Evolutionary conservation across 2,329 filamentous ascomycete species (phyloP).

Genomic region (Cercospora beticola): DNA sequence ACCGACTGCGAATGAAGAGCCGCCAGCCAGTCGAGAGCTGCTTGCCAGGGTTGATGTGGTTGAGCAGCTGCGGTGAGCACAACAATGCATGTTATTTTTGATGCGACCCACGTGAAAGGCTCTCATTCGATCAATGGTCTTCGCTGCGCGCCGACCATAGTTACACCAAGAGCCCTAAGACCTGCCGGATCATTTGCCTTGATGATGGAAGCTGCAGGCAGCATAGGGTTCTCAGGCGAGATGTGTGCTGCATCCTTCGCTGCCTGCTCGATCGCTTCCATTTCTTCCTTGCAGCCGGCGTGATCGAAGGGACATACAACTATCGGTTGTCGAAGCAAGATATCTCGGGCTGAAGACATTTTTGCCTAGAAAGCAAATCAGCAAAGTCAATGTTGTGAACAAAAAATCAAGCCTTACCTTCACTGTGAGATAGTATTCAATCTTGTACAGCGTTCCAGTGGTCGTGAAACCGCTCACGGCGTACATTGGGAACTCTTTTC

Average conservation of each 20-base stretch:
- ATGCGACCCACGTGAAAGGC: neutral
- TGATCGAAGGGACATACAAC: conserved; percentile 95
- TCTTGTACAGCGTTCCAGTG: conserved; percentile 91
- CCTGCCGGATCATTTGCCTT: conserved; percentile 70
- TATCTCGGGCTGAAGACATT: conserved; percentile 83
- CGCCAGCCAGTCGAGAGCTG: neutral
- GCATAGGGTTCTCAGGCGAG: conserved; percentile 84
- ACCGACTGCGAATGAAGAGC: neutral
- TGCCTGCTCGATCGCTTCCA: conserved; percentile 96
- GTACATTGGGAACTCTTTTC: conserved; percentile 85
- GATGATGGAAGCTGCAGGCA: conserved; percentile 83
- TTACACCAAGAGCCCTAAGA: conserved; percentile 59
- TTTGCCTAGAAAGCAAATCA: conserved; percentile 64
- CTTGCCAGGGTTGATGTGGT: neutral
- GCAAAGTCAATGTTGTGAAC: conserved; percentile 3
- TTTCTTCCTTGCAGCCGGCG: conserved; percentile 94
- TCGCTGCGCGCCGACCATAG: conserved; percentile 61
- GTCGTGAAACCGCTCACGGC: conserved; percentile 90
- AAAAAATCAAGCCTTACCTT: conserved; percentile 62
- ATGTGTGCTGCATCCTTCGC: conserved; percentile 89
- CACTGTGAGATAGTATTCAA: conserved; percentile 92
- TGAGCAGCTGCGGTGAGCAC: neutral
- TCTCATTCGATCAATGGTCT: conserved; percentile 66
- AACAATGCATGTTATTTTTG: neutral
- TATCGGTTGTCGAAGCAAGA: conserved; percentile 84